A percentile compares a stretch with the other conserved stretches of the same genome.
phyloP scores from a whole-genome alignment of 306 rosid species.

The Trichosanthes truncata region DNA sequence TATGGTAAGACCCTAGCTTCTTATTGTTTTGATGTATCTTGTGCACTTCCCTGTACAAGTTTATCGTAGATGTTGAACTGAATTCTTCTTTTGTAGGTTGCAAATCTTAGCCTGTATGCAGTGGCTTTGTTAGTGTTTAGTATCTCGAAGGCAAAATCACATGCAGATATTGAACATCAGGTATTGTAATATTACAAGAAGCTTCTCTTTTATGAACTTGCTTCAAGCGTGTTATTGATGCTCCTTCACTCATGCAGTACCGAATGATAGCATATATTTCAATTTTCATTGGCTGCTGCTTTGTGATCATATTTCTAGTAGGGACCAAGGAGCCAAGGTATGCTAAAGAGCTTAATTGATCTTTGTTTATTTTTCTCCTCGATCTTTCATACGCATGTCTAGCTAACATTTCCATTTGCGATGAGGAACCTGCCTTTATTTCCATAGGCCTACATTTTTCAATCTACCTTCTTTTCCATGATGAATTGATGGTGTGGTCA shows the following conservation, averaged over 20 bases:
- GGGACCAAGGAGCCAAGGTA: conserved; percentile 92
- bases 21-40: conserved; percentile 3
- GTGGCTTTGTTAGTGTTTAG: conserved; percentile 62
- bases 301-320: conserved; percentile 54
- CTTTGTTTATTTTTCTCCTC: background rate
- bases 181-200: conserved; percentile 22
- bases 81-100: conserved; percentile 43
- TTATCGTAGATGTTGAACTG: background rate
- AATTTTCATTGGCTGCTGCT: conserved; percentile 84
- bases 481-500: background rate
- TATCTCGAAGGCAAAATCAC: conserved; percentile 31
- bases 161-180: conserved; percentile 56
- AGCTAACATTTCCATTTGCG: background rate
- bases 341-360: conserved; percentile 9
- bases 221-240: conserved; percentile 13
- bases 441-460: background rate
- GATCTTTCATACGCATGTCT: background rate
- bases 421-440: background rate
- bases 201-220: conserved; percentile 7
- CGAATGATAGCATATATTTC: conserved; percentile 91
- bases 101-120: conserved; percentile 77
- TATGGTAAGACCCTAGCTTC: conserved; percentile 46
- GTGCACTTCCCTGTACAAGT: background rate
- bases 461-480: background rate
- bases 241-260: conserved; percentile 45